These are phyloP conservation scores for Ceratobasidium papillatum DNA, from an alignment of 1,284 basidiomycete genomes.

Conservation along the genomic window DNA sequence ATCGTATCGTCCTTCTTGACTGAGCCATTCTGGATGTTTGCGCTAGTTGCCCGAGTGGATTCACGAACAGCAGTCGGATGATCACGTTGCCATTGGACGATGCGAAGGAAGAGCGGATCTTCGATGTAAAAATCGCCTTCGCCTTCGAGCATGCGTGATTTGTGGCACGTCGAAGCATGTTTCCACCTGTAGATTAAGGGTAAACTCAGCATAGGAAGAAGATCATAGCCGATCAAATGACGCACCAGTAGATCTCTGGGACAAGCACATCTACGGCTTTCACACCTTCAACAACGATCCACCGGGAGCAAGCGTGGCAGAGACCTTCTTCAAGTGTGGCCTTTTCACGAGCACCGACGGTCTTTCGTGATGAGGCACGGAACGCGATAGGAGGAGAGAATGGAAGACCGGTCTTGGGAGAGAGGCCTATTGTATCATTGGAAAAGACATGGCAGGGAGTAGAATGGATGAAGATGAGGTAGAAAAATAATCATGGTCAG, in stretches of 20 bases:
- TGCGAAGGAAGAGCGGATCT: conserved; percentile 49
- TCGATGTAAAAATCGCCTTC: conserved; percentile 63
- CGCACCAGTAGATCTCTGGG: conserved; percentile 72
- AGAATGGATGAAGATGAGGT: background rate
- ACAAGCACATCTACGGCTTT: conserved; percentile 77
- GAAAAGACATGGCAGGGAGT: background rate
- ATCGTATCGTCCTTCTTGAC: conserved; percentile 9
- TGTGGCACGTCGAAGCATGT: conserved; percentile 75
- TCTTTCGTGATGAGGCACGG: conserved; percentile 58
- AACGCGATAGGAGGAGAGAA: conserved; percentile 78
- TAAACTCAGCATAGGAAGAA: background rate
- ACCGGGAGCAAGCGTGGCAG: conserved; percentile 76
- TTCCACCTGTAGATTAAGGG: conserved; percentile 69
- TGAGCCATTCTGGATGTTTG: background rate
- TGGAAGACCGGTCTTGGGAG: conserved; percentile 66
- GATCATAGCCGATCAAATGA: conserved; percentile 27
- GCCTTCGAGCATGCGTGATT: conserved; percentile 62
- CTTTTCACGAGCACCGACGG: conserved; percentile 65
- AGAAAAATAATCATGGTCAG: background rate
- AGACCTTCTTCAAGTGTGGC: conserved; percentile 67
- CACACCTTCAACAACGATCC: conserved; percentile 73
- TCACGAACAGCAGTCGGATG: conserved; percentile 14
- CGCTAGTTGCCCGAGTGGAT: background rate
- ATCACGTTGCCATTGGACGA: conserved; percentile 32
- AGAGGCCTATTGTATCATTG: conserved; percentile 60